Conservation (phyloP, 345 rosid species). For the Syzygium oleosum region DNA sequence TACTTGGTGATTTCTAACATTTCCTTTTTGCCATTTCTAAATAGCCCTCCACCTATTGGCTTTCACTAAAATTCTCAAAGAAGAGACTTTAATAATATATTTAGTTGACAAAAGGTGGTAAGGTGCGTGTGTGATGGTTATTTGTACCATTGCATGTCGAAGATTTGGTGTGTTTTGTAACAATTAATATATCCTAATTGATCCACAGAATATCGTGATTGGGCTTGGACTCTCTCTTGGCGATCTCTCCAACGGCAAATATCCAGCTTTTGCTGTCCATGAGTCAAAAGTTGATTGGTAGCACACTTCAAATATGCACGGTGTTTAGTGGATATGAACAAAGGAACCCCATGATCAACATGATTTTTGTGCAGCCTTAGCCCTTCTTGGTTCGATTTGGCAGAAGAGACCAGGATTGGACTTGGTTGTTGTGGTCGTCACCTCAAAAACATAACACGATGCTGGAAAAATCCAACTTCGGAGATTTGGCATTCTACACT, state of each 20-base stretch:
- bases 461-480: not conserved
- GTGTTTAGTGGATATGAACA: not conserved
- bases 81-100: not conserved
- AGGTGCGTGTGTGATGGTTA: not conserved
- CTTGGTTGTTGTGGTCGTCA: not conserved
- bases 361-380: not conserved
- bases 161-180: not conserved
- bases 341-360: not conserved
- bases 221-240: not conserved
- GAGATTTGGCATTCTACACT: not conserved
- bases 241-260: not conserved
- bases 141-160: not conserved
- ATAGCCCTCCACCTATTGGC: not conserved
- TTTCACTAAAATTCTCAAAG: not conserved
- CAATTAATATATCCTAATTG: not conserved
- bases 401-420: not conserved
- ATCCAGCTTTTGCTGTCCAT: not conserved
- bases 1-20: not conserved
- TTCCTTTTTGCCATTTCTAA: not conserved
- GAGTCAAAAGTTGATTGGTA: not conserved
- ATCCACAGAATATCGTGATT: not conserved
- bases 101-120: not conserved
- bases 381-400: not conserved
- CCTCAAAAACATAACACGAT: not conserved
- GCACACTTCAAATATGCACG: not conserved